These are phyloP conservation scores for Nothophaeocryptopus gaeumannii DNA, from an alignment of 2,329 filamentous ascomycete genomes.

Conservation along the genomic window DNA sequence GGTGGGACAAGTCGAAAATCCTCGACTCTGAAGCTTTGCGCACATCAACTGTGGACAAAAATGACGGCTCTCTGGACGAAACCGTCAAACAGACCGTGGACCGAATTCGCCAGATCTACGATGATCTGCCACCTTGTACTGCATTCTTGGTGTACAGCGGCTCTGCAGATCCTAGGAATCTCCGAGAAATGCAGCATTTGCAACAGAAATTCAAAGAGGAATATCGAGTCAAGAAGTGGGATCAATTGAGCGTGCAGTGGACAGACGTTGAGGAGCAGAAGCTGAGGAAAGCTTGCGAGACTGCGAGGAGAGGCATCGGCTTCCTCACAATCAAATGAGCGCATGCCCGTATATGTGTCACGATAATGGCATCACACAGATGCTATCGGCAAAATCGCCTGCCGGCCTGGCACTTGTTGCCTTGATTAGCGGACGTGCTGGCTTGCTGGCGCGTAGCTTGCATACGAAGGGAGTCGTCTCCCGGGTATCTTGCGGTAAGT, in stretches of 20 bases:
- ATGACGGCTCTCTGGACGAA: conserved; percentile 38
- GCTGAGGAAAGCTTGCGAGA: conserved; percentile 54
- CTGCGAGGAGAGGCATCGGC: conserved; percentile 57
- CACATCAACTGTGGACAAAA: conserved; percentile 18
- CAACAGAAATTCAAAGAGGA: conserved; percentile 57
- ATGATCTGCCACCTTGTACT: conserved; percentile 57
- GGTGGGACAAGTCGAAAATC: conserved; percentile 55
- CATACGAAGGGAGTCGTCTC: too few relatives aligned
- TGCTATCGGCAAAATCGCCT: too few relatives aligned
- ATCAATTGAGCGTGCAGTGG: conserved; percentile 62
- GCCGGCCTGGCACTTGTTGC: too few relatives aligned
- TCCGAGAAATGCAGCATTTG: conserved; percentile 55
- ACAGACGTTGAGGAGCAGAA: conserved; percentile 62
- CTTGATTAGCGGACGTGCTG: too few relatives aligned
- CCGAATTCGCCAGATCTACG: conserved; percentile 53
- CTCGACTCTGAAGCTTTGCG: conserved; percentile 38
- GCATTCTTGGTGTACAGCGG: conserved; percentile 63
- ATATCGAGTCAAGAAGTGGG: conserved; percentile 60
- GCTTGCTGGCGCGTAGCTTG: too few relatives aligned
- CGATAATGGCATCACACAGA: too few relatives aligned
- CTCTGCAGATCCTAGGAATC: conserved; percentile 60
- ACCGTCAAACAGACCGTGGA: conserved; percentile 51
- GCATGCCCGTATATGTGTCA: too few relatives aligned
- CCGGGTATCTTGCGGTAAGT: too few relatives aligned
- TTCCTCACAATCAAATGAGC: conserved; percentile 58